Base-by-base conservation (phyloP, 2,329 filamentous ascomycete species). In the Tolypocladium cylindrosporum region DNA sequence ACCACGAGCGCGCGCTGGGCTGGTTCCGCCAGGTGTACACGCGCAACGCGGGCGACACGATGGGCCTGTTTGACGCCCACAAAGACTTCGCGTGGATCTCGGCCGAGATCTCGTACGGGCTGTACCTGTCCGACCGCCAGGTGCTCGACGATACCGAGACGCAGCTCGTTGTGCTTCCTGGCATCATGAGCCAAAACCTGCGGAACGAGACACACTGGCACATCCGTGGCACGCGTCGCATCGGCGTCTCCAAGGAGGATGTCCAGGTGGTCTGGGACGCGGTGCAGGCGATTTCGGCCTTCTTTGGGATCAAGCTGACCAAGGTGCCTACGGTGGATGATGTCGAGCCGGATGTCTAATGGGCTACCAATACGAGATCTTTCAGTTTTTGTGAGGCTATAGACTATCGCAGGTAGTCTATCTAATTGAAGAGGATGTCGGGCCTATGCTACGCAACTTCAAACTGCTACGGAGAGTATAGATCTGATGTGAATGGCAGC, bases 161-260 rank as follows among this genome's bases (percentile, higher is more conserved):
- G 1, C 77, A 84, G 62, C 67, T 84, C 10, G 75, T 81, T 1
- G 79, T 81, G 1, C 67, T 84, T 3, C 69, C 75, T 3, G 78
- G 76, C 1, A 84, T 85, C 58, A 80, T 84, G 78, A 79, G 79
- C 7, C 82, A 85, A 64, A 84, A 84, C 58, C 65, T 84, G 21
- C 69, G 68, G 0, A 68, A 71, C 1, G 77, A 82, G 65, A 80
- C 80, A 1, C 75, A 73, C 19, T 85, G 81, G 80, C 82, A 85
- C 68, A 71, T 70, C 8, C 65, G 68, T 0, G 45, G 45, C 45
- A 50, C 45, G 3, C 45, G 45, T 21, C 45, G 45, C 14, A 50
- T 50, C 10, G 45, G 45, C 14, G 45, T 50, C 8, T 34, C 45
- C 0, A 50, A 34, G 16, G 14, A 31, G 8, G 45, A 50, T 11